Conservation (phyloP, 2,329 filamentous ascomycete species). For the Ceratocystis ficicola region DNA sequence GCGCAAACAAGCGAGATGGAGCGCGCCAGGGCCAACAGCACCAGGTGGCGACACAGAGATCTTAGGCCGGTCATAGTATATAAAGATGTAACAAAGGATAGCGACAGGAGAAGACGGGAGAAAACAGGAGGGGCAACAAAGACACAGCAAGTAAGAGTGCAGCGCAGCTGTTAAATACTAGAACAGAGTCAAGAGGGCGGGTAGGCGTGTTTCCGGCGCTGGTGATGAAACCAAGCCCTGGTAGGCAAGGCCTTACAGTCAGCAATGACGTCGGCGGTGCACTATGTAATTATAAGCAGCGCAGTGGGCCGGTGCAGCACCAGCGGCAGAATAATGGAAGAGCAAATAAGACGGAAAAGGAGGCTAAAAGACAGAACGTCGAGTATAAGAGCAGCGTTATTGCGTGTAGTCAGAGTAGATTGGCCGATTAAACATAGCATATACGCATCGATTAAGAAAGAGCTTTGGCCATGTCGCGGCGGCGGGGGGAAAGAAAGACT, state of each 20-base stretch:
- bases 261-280: constrained; percentile 13
- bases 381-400: neutral
- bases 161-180: neutral
- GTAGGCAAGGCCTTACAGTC: constrained; percentile 6
- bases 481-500: neutral
- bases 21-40: constrained; percentile 5
- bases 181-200: neutral
- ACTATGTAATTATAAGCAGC: neutral
- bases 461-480: neutral
- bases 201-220: neutral
- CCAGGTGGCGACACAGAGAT: neutral
- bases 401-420: neutral
- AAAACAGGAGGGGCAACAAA: neutral
- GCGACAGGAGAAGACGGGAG: neutral
- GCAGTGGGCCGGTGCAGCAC: neutral
- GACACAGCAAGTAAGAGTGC: neutral
- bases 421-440: too few species aligned
- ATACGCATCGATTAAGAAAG: neutral
- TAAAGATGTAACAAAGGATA: neutral
- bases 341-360: neutral
- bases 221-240: constrained; percentile 3
- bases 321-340: neutral
- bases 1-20: neutral
- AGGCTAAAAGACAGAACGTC: too few species aligned
- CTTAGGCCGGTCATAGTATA: constrained; percentile 1